These are phyloP conservation scores for Conringia planisiliqua DNA, from an alignment of 345 rosid species.

Conservation along the genomic window DNA sequence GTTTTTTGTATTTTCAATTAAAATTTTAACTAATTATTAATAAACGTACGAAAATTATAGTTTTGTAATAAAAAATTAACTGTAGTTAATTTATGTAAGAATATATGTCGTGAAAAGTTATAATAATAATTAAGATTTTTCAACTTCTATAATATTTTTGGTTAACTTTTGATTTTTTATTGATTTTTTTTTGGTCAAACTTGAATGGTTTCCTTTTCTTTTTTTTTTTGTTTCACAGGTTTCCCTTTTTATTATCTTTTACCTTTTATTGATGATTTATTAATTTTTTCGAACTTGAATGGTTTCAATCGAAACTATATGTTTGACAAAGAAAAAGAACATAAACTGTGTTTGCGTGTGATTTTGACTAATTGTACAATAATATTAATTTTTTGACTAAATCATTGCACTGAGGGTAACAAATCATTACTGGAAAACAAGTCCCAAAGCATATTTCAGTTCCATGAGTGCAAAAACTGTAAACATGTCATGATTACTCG, in stretches of 20 bases:
- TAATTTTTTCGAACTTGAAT: background rate
- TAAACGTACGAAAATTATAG: too few relatives aligned
- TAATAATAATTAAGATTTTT: too few relatives aligned
- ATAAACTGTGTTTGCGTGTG: constrained; percentile 26
- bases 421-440: constrained; percentile 53
- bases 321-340: background rate
- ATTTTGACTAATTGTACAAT: constrained; percentile 12
- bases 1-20: too few relatives aligned
- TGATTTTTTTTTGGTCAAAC: background rate
- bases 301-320: background rate
- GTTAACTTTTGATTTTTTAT: background rate
- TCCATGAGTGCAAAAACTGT: constrained; percentile 39
- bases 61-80: too few relatives aligned
- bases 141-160: background rate
- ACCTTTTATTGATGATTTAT: background rate
- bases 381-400: constrained; percentile 21
- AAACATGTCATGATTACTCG: constrained; percentile 28
- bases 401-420: constrained; percentile 43
- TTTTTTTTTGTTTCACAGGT: too few relatives aligned
- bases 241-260: background rate
- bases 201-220: background rate
- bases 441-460: constrained; percentile 48
- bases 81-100: too few relatives aligned
- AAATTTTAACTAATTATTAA: too few relatives aligned
- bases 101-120: too few relatives aligned